Evolutionary conservation across 2,329 filamentous ascomycete genomes (phyloP).

Genomic region (Nannizzia gypsea): DNA sequence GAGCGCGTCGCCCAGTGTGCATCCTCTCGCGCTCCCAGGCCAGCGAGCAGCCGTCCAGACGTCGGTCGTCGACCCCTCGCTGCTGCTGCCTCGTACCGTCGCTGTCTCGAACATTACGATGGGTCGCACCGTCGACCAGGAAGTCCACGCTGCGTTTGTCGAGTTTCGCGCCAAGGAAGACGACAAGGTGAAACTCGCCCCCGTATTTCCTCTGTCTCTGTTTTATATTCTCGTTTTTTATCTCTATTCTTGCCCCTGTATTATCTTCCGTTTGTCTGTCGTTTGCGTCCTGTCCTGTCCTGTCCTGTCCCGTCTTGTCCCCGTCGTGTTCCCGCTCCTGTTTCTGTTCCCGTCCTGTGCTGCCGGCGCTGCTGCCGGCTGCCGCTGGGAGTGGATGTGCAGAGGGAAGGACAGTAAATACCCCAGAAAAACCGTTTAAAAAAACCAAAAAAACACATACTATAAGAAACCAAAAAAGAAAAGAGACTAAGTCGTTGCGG

Average conservation of each 20-base stretch:
- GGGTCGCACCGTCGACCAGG: constrained; percentile 42
- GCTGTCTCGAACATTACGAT: constrained; percentile 24
- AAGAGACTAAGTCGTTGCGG: neutral
- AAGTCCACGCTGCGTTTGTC: constrained; percentile 42
- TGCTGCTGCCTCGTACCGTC: constrained; percentile 16
- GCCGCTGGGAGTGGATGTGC: no score
- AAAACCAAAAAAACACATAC: neutral
- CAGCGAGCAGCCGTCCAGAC: constrained; percentile 11
- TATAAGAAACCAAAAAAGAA: neutral
- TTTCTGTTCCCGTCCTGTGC: no score
- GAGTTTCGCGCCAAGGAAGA: constrained; percentile 44
- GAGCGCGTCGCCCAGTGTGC: neutral
- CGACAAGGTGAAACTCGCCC: constrained; percentile 32
- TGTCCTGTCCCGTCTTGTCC: no score
- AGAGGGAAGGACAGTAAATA: neutral
- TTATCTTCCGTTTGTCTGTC: constrained; percentile 20
- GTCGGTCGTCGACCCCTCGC: constrained; percentile 14
- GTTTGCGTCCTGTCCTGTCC: no score
- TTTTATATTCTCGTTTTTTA: no score
- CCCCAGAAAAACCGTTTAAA: no score
- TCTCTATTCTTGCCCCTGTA: constrained; percentile 13
- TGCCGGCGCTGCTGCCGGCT: neutral
- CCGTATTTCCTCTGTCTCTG: neutral
- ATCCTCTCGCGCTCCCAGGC: constrained; percentile 1
- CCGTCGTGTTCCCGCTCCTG: no score